These are phyloP conservation scores for Diplogelasinospora grovesii DNA, from an alignment of 495 filamentous ascomycete species.

Conservation along the genomic window DNA sequence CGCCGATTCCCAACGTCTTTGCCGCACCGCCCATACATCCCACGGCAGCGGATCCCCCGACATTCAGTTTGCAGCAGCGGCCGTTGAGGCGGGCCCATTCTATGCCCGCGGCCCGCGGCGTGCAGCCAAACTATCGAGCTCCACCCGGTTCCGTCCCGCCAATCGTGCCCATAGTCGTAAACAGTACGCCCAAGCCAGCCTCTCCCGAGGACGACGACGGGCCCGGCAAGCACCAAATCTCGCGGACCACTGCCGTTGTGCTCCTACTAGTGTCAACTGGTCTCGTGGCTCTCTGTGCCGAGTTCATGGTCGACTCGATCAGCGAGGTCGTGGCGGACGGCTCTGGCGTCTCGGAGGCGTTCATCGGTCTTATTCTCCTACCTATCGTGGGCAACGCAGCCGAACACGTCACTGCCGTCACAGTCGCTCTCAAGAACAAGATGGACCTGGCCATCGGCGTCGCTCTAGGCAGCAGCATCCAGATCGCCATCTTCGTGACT, in stretches of 20 bases:
- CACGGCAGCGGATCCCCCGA: conserved; percentile 7
- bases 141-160: conserved; percentile 20
- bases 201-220: conserved; percentile 25
- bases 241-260: conserved; percentile 62
- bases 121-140: conserved; percentile 22
- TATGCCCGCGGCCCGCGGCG: conserved; percentile 36
- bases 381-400: conserved; percentile 88
- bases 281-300: conserved; percentile 74
- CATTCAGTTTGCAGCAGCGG: conserved; percentile 28
- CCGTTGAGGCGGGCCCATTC: conserved; percentile 25
- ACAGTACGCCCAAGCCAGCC: conserved; percentile 3
- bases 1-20: conserved; percentile 52
- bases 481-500: conserved; percentile 77
- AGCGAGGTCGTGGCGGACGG: conserved; percentile 53
- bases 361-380: conserved; percentile 77
- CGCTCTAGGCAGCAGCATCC: conserved; percentile 73
- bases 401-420: conserved; percentile 81
- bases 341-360: conserved; percentile 58
- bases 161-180: conserved; percentile 11
- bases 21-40: conserved; percentile 6
- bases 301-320: conserved; percentile 75
- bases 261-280: conserved; percentile 69
- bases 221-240: conserved; percentile 39
- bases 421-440: conserved; percentile 78
- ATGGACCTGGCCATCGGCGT: conserved; percentile 85